Conservation (phyloP, 805 yeast genomes). For the Schizosaccharomyces osmophilus region DNA sequence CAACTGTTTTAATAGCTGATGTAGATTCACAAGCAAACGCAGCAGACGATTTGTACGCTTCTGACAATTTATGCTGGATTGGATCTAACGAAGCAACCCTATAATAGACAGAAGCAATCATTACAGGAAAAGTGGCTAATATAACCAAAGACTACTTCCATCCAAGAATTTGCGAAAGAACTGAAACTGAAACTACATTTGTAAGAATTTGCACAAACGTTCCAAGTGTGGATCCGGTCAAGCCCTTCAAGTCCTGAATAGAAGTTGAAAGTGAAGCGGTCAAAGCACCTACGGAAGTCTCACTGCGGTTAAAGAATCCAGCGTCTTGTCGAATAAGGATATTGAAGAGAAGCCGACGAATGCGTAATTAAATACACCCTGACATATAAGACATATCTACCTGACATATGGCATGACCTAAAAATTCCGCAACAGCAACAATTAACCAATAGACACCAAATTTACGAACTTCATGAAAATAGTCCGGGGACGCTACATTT, state of each 20-base stretch:
- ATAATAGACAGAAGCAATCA: conserved; percentile 18
- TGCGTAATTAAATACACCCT: conserved; percentile 9
- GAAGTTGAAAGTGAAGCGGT: conserved; percentile 11
- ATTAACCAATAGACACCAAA: conserved; percentile 4
- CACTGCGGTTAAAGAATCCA: conserved; percentile 11
- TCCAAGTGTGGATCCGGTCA: conserved; percentile 13
- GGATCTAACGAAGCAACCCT: conserved; percentile 15
- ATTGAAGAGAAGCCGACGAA: conserved; percentile 8
- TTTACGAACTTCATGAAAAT: not conserved
- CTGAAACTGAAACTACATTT: conserved; percentile 17
- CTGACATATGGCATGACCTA: conserved; percentile 4
- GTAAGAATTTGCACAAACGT: conserved; percentile 12
- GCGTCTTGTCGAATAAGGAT: conserved; percentile 12
- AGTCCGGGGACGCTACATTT: conserved; percentile 14
- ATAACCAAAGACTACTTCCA: conserved; percentile 22
- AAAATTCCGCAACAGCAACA: conserved; percentile 6
- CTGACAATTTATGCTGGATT: conserved; percentile 17
- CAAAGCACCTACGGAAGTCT: conserved; percentile 11
- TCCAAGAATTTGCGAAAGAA: conserved; percentile 16
- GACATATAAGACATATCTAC: conserved; percentile 2
- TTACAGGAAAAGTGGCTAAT: conserved; percentile 15
- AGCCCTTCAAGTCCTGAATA: conserved; percentile 12
- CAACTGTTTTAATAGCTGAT: conserved; percentile 19
- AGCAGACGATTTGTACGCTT: conserved; percentile 18
- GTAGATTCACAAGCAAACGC: conserved; percentile 20